Conservation (phyloP, 2,329 filamentous ascomycete species). For the Cercospora zeina region DNA sequence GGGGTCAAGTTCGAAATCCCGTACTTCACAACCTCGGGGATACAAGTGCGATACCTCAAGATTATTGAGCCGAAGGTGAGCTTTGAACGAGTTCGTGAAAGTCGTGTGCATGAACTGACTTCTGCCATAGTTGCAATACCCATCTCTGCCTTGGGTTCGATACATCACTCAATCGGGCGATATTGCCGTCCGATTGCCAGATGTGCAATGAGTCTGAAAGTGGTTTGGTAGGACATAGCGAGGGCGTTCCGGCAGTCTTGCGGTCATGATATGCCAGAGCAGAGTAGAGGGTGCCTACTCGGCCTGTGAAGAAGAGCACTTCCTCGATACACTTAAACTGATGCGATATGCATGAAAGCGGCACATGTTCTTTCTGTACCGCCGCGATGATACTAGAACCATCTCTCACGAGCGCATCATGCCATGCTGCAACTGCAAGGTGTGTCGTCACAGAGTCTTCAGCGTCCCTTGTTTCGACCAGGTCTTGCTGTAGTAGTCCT, state of each 20-base stretch:
- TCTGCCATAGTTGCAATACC: constrained; percentile 84
- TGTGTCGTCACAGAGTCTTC: neutral
- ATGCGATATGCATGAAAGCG: neutral
- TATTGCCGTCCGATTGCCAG: constrained; percentile 92
- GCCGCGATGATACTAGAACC: neutral
- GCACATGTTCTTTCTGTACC: neutral
- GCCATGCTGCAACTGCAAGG: neutral
- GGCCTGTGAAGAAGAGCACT: neutral
- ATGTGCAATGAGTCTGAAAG: constrained; percentile 54
- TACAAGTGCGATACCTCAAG: constrained; percentile 97
- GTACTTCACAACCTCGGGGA: constrained; percentile 99
- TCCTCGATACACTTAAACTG: neutral
- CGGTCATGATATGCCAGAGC: constrained; percentile 3
- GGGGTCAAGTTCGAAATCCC: constrained; percentile 99
- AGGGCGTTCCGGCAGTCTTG: constrained; percentile 11
- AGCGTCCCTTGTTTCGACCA: neutral
- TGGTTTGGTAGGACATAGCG: constrained; percentile 20
- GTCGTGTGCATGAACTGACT: constrained; percentile 25
- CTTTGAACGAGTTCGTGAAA: neutral
- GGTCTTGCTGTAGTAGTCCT: neutral
- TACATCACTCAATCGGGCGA: constrained; percentile 99
- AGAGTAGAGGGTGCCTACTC: neutral
- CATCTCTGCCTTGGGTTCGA: constrained; percentile 92
- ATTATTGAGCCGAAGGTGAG: constrained; percentile 97
- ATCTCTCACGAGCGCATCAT: neutral